Conservation (phyloP, 2,329 filamentous ascomycete species). For the Ophiostoma tasmaniense region DNA sequence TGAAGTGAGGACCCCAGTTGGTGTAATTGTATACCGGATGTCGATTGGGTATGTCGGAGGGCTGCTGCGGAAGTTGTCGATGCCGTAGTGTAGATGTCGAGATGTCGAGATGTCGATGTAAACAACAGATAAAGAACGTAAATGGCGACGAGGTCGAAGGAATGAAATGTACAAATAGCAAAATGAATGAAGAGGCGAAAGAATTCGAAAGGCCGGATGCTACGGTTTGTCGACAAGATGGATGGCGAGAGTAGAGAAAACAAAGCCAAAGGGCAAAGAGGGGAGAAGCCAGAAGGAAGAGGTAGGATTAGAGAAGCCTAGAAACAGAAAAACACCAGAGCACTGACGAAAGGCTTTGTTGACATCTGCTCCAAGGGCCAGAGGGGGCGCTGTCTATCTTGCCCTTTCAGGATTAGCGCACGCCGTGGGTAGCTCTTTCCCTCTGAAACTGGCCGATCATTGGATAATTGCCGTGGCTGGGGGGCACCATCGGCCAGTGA, state of each 20-base stretch:
- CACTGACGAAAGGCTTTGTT: constrained; percentile 14
- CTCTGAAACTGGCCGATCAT: constrained; percentile 9
- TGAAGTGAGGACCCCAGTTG: neutral
- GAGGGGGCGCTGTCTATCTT: constrained; percentile 13
- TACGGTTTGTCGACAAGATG: neutral
- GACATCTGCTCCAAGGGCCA: constrained; percentile 10
- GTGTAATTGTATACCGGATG: neutral
- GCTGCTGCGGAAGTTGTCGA: neutral
- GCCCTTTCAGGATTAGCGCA: constrained; percentile 10
- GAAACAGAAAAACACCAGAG: constrained; percentile 1
- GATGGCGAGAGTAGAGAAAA: neutral
- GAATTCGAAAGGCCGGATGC: constrained; percentile 1
- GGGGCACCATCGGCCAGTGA: constrained; percentile 2
- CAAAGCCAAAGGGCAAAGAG: neutral
- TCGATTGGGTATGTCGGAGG: neutral
- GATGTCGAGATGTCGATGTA: neutral
- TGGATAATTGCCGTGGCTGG: constrained; percentile 15
- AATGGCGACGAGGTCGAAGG: neutral
- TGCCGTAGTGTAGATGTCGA: neutral
- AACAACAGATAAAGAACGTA: neutral
- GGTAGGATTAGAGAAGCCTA: constrained; percentile 1
- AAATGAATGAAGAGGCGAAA: constrained; percentile 2
- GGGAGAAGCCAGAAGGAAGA: neutral
- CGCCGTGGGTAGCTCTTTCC: constrained; percentile 15
- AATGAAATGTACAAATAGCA: neutral